Evolutionary conservation across 495 filamentous ascomycete species (phyloP), one percentile per base, ranked within the genome.

Genomic region (Pyrenopolyporus hunteri): DNA sequence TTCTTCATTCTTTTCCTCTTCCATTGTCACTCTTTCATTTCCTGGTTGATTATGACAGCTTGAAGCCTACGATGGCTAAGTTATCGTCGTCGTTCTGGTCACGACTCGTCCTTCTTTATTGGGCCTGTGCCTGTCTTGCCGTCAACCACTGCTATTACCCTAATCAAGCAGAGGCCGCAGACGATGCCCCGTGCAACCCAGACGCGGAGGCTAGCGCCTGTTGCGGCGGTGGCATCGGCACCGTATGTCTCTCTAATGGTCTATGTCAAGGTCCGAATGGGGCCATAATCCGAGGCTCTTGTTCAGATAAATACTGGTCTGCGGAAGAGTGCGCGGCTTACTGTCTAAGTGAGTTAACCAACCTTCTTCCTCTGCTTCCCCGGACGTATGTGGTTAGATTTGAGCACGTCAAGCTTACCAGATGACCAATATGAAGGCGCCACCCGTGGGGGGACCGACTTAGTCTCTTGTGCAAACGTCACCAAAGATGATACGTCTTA

Each of bases 251-350:
- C 31, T 46, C 43, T 3, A 46, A 46, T 9, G 13, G 23, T 16
- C 42, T 45, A 29, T 45, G 42, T 45, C 42, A 45, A 45, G 42
- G 42, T 4, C 23, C 42, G 14, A 28, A 45, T 23, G 23, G 42
- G 9, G 42, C 42, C 10, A 22, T 45, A 29, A 45, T 45, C 4
- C 42, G 42, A 13, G 42, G 23, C 7, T 45, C 42, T 29, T 45
- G 42, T 6, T 45, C 42, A n/a, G 42, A 45, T 10, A 29, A 29
- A n/a, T 7, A 45, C 5, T 45, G 42, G 42, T 10, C 25, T 9
- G 25, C 13, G 4, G 7, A 16, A 1, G 16, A 14, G 19, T 45
- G 42, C 26, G 42, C 23, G 4, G 14, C 25, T 6, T 45, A 45
- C 23, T 45, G 42, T 23, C 16, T 29, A 17, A n/a, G 42, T 45